Percentiles rank a stretch among this genome's conserved stretches.
phyloP scores from a whole-genome alignment of 495 filamentous ascomycete genomes.

The Cenococcum geophilum region DNA sequence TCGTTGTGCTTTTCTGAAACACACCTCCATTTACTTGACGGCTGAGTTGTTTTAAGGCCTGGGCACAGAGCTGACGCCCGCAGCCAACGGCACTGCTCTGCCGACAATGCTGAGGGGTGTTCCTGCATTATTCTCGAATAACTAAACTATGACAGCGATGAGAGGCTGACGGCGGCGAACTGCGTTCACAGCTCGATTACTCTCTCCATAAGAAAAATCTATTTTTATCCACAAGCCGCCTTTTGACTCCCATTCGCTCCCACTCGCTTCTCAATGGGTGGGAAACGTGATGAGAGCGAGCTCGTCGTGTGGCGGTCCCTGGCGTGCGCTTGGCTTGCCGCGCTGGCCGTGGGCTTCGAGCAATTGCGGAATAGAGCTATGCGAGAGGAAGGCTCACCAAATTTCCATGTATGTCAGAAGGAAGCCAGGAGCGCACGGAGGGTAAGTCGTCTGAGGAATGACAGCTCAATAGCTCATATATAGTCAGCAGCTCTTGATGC shows the following conservation, averaged over 20 bases:
- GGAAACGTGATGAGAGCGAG: not conserved
- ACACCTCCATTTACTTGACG: constrained; percentile 10
- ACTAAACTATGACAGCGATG: not conserved
- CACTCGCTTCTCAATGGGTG: not conserved
- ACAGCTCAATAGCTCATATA: not conserved
- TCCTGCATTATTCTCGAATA: constrained; percentile 19
- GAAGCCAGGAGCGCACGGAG: not conserved
- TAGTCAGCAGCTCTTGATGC: not conserved
- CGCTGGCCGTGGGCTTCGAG: not conserved
- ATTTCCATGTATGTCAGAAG: not conserved
- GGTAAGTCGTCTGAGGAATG: not conserved
- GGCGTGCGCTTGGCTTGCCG: not conserved
- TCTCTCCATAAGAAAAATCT: not conserved
- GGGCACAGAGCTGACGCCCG: not conserved
- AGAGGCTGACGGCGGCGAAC: not conserved
- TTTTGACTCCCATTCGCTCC: not conserved
- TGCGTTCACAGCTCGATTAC: not conserved
- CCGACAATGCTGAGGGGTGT: not conserved
- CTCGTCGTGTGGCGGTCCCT: not conserved
- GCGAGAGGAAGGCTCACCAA: not conserved
- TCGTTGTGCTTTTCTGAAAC: constrained; percentile 21
- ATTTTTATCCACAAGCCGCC: not conserved
- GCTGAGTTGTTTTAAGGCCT: constrained; percentile 5
- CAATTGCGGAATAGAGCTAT: not conserved
- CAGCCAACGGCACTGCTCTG: not conserved